Base-by-base conservation (phyloP, 2,329 filamentous ascomycete species). In the Arthrobotrys sinensis region DNA sequence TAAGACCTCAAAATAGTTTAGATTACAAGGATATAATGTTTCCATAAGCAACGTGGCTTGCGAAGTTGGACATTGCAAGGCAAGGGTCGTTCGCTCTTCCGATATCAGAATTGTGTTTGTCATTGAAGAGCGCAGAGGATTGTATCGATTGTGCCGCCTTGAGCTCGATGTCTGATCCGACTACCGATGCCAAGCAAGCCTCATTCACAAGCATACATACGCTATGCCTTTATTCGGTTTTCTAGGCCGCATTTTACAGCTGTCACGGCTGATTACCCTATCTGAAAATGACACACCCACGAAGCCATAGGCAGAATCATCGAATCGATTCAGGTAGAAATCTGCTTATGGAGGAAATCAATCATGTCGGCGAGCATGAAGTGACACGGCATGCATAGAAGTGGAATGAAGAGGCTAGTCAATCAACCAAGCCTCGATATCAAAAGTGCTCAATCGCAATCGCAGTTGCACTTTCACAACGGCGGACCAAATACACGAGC, bases 191-290 rank as follows among this genome's bases (percentile, higher is more conserved):
- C 52, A 55, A 55, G 52, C 6, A 55, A 55, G 52, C 52, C 52
- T 55, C 52, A 55, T 55, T 55, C 52, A 34, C 19, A 34, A 55
- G 52, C 36, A 38, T 55, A 12, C 32, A 10, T 38, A 21, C 52
- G 32, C 52, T 55, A 55, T 55, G n/a, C 32, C 52, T 21, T 1
- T 6, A 36, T 55, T 36, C 2, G 32, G 52, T 10, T 38, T 14
- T 55, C 3, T 55, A 12, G 52, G n/a, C 52, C 52, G 52, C 32
- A 38, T 32, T 10, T 36, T 36, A 19, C 32, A 55, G 52, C 52
- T 55, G 52, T 55, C 28, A 55, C 32, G 28, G 52, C 52, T 55
- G 52, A 55, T 38, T 55, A 38, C 52, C 32, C 52, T 55, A 55
- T 38, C 52, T 10, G 8, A 38, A 55, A 55, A 55, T 55, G 52